These are phyloP conservation scores for Madurella fahalii DNA, from an alignment of 2,329 filamentous ascomycete genomes.

Conservation along the genomic window DNA sequence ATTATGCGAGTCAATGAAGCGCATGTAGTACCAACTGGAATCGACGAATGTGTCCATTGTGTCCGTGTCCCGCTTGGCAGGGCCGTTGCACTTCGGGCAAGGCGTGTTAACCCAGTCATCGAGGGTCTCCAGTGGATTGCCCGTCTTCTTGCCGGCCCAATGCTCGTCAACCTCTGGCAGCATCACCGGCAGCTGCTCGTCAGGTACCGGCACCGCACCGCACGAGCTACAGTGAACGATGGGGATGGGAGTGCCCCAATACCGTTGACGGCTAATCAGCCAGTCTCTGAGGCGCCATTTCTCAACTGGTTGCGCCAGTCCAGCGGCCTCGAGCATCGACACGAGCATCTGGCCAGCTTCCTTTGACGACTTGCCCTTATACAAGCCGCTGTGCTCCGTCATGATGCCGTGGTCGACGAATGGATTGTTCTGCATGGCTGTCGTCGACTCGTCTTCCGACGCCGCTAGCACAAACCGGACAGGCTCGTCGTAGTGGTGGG, in stretches of 20 bases:
- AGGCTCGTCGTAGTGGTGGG: constrained; percentile 58
- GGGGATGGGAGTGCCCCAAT: constrained; percentile 88
- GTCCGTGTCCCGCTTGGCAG: constrained; percentile 79
- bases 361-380: constrained; percentile 58
- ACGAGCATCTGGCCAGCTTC: constrained; percentile 61
- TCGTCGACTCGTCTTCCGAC: constrained; percentile 45
- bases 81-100: constrained; percentile 68
- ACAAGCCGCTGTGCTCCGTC: constrained; percentile 61
- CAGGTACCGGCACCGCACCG: constrained; percentile 74
- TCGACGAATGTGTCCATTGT: constrained; percentile 97
- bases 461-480: constrained; percentile 60
- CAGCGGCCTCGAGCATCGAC: constrained; percentile 48
- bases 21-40: constrained; percentile 89
- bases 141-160: constrained; percentile 64
- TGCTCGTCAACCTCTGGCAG: constrained; percentile 67
- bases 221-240: constrained; percentile 77
- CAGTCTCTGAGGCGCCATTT: constrained; percentile 84
- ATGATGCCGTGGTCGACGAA: constrained; percentile 65
- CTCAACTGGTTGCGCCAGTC: constrained; percentile 59
- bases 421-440: constrained; percentile 46
- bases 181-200: constrained; percentile 69
- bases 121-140: constrained; percentile 71
- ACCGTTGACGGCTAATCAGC: constrained; percentile 87
- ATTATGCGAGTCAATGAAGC: constrained; percentile 71
- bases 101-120: constrained; percentile 69